Evolutionary conservation across 2,329 filamentous ascomycete genomes (phyloP), one percentile per base, ranked within the genome.

Genomic region (Pseudogymnoascus sp.): DNA sequence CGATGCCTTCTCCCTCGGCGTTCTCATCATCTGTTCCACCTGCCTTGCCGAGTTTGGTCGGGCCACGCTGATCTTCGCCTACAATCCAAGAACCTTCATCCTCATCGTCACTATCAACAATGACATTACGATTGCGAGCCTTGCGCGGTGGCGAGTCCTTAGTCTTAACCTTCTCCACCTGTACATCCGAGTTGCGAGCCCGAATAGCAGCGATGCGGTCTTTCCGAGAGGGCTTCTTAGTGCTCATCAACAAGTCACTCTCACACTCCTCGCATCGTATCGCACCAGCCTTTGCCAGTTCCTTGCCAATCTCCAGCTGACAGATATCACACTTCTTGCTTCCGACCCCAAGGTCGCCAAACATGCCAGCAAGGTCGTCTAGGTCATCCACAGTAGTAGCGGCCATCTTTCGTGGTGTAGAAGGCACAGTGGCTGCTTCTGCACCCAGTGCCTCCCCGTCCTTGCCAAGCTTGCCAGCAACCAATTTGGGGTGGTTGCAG

Each of bases 401-500:
- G 34, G 75, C 68, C 14, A 34, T 65, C 57, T 80, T 78, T 35
- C 80, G 77, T 2, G 63, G 60, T 1, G 57, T 58, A n/a, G 57
- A 58, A 22, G 57, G 57, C 4, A 58, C 22, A 43, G 58, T 60
- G 6, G 34, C 58, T 3, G 20, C 35, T 32, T 83, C 88, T 1
- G 85, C 87, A 1, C 85, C 81, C 61, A 96, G 76, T 2, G 90
- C 90, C 69, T 97, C 94, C 68, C 88, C 91, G 71, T 99, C 94
- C 65, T 90, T 90, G 61, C 87, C 87, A 62, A 97, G 79, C 70
- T 95, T 93, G 65, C 87, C 87, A 65, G 90, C 90, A 11, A 96
- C 88, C 50, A 99, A 79, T 66, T 91, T 87, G 0, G 92, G 91
- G 71, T 99, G 94, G 70, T 99, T 96, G 74, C 94, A 99, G 18